Base-by-base conservation (phyloP, 2,329 filamentous ascomycete species). In the Epichloe sp. region DNA sequence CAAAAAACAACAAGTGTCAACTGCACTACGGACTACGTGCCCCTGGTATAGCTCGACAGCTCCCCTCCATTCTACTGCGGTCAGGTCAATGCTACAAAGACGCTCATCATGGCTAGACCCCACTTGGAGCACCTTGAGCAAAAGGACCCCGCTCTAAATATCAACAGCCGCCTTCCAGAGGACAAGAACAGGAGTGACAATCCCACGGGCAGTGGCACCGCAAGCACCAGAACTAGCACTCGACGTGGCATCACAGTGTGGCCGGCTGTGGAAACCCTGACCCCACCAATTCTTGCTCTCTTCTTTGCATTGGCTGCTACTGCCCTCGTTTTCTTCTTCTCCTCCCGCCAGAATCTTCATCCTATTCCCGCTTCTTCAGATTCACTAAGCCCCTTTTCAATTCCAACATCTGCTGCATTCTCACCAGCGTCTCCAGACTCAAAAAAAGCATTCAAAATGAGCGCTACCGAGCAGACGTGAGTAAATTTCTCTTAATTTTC, bases 381-480 rank as follows among this genome's bases (percentile, higher is more conserved):
- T 54, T 56, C 57, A 36, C 55, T 55, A 53, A 60, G 64, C 54
- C 55, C 54, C 49, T 59, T 60, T 55, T 56, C 58, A 60, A 52
- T 53, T 48, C 56, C 47, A 42, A 34, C 38, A 34, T 15, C 43
- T 12, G 44, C 19, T 58, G 54, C 65, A 64, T 53, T 58, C 53
- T 54, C 57, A 54, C 55, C 56, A 60, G 52, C 60, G 55, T 56
- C 58, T 53, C 51, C 59, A 57, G 57, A 64, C 52, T 53, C 55
- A 44, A 53, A 45, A 55, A 55, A 58, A 55, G 58, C 63, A 60
- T 64, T 58, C 74, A 82, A 68, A 68, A 86, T 86, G 82, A 79
- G 86, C 76, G 76, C 72, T 64, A 63, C 71, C 73, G 88, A 94
- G 77, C 86, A 91, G 79, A 95, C 89, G 88, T 95, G 75, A 73